These are phyloP conservation scores for Trametes sanguinea DNA, from an alignment of 768 basidiomycete species.

Conservation along the genomic window DNA sequence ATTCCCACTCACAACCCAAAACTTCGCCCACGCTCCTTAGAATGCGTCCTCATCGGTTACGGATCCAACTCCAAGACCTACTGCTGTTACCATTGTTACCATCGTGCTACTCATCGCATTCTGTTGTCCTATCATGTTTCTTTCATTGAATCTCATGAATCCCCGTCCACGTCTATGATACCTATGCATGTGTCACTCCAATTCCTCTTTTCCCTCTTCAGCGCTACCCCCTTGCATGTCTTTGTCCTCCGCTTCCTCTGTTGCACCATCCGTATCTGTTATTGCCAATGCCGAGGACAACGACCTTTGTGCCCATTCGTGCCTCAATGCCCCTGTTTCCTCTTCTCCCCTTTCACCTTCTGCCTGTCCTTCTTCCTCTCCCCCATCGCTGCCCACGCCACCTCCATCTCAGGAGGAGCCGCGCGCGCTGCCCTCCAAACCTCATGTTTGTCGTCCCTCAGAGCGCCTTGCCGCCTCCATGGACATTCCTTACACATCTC, in stretches of 20 bases:
- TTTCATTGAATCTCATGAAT: slow-evolving; percentile 28
- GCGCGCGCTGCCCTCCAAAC: too few relatives aligned
- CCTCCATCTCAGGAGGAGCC: too few relatives aligned
- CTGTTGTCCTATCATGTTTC: slow-evolving; percentile 23
- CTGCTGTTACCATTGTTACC: slow-evolving; percentile 25
- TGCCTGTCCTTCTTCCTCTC: too few relatives aligned
- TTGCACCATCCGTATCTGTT: too few relatives aligned
- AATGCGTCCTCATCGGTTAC: slow-evolving; percentile 32
- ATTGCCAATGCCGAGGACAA: too few relatives aligned
- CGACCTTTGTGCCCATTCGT: too few relatives aligned
- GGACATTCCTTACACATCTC: background rate
- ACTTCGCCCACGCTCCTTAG: slow-evolving; percentile 19
- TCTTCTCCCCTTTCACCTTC: too few relatives aligned
- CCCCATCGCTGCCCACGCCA: too few relatives aligned
- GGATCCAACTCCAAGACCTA: slow-evolving; percentile 28
- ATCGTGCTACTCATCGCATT: background rate
- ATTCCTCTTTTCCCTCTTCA: background rate
- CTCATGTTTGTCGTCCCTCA: slow-evolving; percentile 11
- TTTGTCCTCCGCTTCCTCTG: too few relatives aligned
- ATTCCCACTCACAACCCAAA: slow-evolving; percentile 27
- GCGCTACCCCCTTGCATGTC: background rate
- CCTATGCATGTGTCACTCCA: too few relatives aligned
- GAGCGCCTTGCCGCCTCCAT: slow-evolving; percentile 11
- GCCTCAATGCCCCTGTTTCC: too few relatives aligned
- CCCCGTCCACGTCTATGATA: too few relatives aligned